Conservation (phyloP, 805 yeast genomes). For the Schizosaccharomyces cryophilus region DNA sequence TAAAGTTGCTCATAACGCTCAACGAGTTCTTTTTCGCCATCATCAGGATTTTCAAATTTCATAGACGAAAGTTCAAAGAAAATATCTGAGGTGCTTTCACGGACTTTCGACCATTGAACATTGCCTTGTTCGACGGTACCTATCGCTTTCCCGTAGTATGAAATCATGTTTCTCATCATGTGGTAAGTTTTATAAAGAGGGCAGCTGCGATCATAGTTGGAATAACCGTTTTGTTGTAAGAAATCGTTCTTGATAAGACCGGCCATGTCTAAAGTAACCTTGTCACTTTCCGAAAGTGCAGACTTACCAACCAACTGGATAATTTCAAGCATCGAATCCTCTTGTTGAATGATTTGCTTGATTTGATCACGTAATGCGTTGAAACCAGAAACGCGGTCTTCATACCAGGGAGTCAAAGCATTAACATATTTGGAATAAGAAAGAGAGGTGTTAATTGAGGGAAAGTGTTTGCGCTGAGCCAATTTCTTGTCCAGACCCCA, state of each 20-base stretch:
- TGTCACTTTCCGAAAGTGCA: constrained; percentile 87
- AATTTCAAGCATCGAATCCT: constrained; percentile 96
- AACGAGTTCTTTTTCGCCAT: constrained; percentile 58
- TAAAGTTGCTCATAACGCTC: constrained; percentile 57
- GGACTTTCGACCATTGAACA: constrained; percentile 52
- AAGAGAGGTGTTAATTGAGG: constrained; percentile 85
- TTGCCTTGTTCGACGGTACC: constrained; percentile 67
- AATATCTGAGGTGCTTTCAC: constrained; percentile 73
- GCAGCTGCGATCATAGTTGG: constrained; percentile 94
- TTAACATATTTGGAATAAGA: constrained; percentile 92
- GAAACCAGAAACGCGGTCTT: constrained; percentile 68
- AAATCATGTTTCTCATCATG: constrained; percentile 87
- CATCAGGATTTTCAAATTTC: constrained; percentile 76
- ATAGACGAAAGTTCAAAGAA: constrained; percentile 85
- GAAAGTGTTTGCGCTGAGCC: constrained; percentile 99
- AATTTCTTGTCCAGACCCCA: constrained; percentile 99
- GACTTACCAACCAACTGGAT: constrained; percentile 98
- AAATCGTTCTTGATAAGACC: constrained; percentile 85
- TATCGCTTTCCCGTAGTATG: constrained; percentile 92
- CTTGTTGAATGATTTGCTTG: constrained; percentile 82
- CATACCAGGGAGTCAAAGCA: constrained; percentile 68
- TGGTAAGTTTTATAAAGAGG: constrained; percentile 97
- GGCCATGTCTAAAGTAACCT: constrained; percentile 86
- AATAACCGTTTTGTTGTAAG: constrained; percentile 97
- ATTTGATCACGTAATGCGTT: constrained; percentile 74